Evolutionary conservation across 2,329 filamentous ascomycete genomes (phyloP), one percentile per base, ranked within the genome.

Genomic region (Penicillium griseofulvum): DNA sequence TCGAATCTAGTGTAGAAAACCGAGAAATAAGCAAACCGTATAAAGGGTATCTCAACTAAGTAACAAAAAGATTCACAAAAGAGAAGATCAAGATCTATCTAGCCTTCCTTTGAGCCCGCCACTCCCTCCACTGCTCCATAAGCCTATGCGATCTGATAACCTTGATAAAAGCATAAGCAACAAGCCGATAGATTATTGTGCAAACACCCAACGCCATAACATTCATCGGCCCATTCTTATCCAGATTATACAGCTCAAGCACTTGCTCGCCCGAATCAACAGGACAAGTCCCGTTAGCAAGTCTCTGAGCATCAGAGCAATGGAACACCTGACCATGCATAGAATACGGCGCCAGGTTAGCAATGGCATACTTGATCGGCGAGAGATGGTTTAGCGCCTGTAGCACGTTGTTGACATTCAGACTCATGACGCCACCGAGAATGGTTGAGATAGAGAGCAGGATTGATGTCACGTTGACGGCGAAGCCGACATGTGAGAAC

Each of bases 401-500:
- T 44, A 91, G 82, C 16, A 90, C 81, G 3, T 70, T 64, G 1
- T 88, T 87, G 75, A 91, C 85, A 63, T 86, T 75, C 60, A 90
- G 85, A 54, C 84, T 88, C 70, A 91, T 81, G 33, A 91, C 78
- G 0, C 88, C 88, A 0, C 83, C 82, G 80, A 91, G 88, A 65
- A 85, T 82, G 63, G 87, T 87, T 0, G 87, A 85, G 8, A 92
- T 81, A 0, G 84, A 86, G 4, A 92, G 77, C 17, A 91, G 78
- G 39, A 90, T 81, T 0, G 82, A 85, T 60, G 87, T 90, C 53
- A 90, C 73, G 62, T 89, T 90, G 55, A 91, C 83, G 0, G 88
- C 87, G 68, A 91, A 91, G 2, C 89, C 89, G 0, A 87, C 88
- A 66, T 91, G 88, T 33, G 76, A 75, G 68, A 91, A 89, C 9